Base-by-base conservation (phyloP, 768 basidiomycete genomes). In the Kwoniella sp. region DNA sequence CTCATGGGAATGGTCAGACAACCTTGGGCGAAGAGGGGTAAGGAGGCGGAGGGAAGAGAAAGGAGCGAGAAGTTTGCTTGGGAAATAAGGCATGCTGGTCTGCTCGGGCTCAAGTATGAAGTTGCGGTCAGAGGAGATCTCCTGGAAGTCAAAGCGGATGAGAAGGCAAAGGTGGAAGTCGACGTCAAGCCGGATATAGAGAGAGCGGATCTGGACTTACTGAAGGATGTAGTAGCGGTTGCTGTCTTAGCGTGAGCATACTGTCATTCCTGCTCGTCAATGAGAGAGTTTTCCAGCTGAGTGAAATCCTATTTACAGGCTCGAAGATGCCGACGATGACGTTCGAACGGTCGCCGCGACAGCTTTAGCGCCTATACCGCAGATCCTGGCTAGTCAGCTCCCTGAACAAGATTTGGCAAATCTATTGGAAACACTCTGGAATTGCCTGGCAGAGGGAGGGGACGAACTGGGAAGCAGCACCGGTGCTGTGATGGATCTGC, bases 81-180 rank as follows among this genome's bases (percentile, higher is more conserved):
- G 96, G 92, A 98, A 80, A 89, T 99, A 54, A 85, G 95, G 58
- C 96, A 99, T 82, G 94, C 96, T n/a, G 96, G 96, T 27, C 82
- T 99, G 63, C 85, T 98, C 9, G 96, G 96, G 1, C 87, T 99
- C 79, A 97, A 97, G 83, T 98, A 98, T 78, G 91, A 97, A 79
- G 93, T 98, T 37, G 96, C 95, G 15, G 96, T 98, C 19, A 83
- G 92, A 68, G 86, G 84, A 58, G 92, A 96, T 77, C 81, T 97
- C 24, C 87, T 98, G 61, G 49, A 53, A 21, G 51, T 48, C 8
- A 30, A 24, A 37, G 22, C 33, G 26, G 46, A 52, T 25, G 63
- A 47, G 19, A 51, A 57, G 17, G 80, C 77, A 25, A 75, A 81
- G 7, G 70, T 61, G 67, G 62, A 54, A 51, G 59, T 54, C 24